A percentile compares a stretch with the other conserved stretches of the same genome.
Evolutionary conservation across 164 flowering plant genomes (phyloP).

Genomic region (Piper longum): DNA sequence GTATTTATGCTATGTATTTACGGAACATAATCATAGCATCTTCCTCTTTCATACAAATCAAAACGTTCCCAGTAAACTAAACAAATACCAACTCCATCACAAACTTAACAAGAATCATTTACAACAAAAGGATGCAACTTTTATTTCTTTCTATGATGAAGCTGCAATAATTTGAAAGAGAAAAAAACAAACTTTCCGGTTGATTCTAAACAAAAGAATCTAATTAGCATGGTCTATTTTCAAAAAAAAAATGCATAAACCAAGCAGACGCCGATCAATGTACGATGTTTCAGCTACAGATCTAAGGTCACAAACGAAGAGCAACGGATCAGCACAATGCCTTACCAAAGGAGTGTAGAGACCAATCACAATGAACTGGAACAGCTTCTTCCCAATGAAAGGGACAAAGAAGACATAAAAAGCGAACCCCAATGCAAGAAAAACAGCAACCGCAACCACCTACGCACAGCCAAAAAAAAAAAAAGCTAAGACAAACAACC

Average conservation of each 20-base stretch:
- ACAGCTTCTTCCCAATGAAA: constrained; percentile 76
- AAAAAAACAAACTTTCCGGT: neutral
- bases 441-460: constrained; percentile 97
- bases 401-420: constrained; percentile 98
- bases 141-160: too few species aligned
- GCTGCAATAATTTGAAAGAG: neutral
- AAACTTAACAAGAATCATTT: too few species aligned
- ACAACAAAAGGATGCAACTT: too few species aligned
- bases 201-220: neutral
- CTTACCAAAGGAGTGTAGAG: constrained; percentile 95
- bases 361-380: constrained; percentile 73
- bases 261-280: neutral
- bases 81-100: too few species aligned
- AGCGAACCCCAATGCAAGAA: constrained; percentile 93
- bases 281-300: constrained; percentile 6
- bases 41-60: too few species aligned
- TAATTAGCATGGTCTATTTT: neutral
- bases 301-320: constrained; percentile 2
- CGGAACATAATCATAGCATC: too few species aligned
- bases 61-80: too few species aligned
- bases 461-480: constrained; percentile 43
- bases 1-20: too few species aligned
- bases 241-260: neutral
- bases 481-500: constrained; percentile 27
- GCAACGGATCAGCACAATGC: neutral